phyloP scores from a whole-genome alignment of 345 rosid species.

The Noccaea bulbosa region DNA sequence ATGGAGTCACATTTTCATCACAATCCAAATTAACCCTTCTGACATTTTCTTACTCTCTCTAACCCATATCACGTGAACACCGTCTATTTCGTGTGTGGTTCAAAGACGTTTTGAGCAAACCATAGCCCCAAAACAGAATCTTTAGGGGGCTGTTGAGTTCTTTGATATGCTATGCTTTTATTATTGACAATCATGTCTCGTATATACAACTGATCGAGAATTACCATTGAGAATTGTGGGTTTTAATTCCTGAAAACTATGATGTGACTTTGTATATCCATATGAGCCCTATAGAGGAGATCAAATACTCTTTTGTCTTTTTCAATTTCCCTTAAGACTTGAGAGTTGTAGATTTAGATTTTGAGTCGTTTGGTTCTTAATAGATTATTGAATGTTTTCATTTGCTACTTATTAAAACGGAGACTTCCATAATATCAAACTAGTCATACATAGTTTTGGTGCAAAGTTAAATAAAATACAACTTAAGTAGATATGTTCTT shows the following conservation, averaged over 20 bases:
- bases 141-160: background rate
- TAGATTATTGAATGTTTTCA: background rate
- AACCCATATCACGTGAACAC: too few species aligned
- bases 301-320: background rate
- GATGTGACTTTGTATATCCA: background rate
- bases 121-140: background rate
- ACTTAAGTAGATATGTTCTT: background rate
- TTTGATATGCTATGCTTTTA: background rate
- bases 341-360: too few species aligned
- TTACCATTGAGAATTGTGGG: background rate
- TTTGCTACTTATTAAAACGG: background rate
- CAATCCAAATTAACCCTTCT: slow-evolving; percentile 7
- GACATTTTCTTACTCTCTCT: too few species aligned
- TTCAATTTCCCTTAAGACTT: background rate
- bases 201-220: too few species aligned
- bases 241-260: background rate
- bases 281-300: background rate
- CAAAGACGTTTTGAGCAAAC: background rate
- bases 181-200: background rate
- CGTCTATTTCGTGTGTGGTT: background rate
- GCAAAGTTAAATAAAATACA: background rate
- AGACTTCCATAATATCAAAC: background rate
- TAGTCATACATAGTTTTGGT: background rate
- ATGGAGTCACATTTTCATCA: slow-evolving; percentile 8
- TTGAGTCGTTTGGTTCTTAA: background rate